Percentiles rank a stretch among this genome's conserved stretches.
Conservation (phyloP, 148 eudicot species). For the Heliamphora exappendiculata region DNA sequence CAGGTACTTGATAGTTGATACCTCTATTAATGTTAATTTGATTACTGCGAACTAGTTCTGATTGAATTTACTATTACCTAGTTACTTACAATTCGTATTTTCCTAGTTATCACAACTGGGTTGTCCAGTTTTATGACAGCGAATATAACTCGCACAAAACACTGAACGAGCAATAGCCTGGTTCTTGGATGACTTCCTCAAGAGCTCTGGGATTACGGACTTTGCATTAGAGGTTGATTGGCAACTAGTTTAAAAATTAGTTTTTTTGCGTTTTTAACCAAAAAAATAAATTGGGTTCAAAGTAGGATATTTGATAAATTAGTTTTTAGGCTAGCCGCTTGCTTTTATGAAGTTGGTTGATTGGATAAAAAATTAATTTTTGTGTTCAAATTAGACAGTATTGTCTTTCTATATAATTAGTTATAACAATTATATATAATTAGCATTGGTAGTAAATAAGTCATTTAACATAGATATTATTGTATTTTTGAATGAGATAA, state of each 20-base stretch:
- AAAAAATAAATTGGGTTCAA: not conserved
- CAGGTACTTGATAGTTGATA: conserved; percentile 50
- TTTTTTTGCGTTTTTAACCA: no score
- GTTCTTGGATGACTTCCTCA: not conserved
- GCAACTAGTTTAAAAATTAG: no score
- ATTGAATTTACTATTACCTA: not conserved
- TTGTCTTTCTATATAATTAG: no score
- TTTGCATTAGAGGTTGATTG: no score
- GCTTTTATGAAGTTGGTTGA: no score
- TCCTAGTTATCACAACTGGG: not conserved
- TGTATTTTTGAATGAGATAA: no score
- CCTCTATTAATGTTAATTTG: not conserved
- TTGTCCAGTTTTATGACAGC: not conserved
- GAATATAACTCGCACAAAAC: not conserved
- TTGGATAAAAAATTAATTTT: no score
- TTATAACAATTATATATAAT: no score
- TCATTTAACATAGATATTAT: no score
- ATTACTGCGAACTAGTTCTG: not conserved
- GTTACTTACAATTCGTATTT: not conserved
- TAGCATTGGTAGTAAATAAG: no score
- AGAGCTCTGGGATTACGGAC: not conserved
- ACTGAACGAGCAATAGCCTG: not conserved
- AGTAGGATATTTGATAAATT: not conserved
- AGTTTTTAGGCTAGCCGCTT: not conserved
- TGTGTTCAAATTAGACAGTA: no score